Evolutionary conservation across 176 grass and related monocot species (phyloP).

Genomic region (Ananas comosus): DNA sequence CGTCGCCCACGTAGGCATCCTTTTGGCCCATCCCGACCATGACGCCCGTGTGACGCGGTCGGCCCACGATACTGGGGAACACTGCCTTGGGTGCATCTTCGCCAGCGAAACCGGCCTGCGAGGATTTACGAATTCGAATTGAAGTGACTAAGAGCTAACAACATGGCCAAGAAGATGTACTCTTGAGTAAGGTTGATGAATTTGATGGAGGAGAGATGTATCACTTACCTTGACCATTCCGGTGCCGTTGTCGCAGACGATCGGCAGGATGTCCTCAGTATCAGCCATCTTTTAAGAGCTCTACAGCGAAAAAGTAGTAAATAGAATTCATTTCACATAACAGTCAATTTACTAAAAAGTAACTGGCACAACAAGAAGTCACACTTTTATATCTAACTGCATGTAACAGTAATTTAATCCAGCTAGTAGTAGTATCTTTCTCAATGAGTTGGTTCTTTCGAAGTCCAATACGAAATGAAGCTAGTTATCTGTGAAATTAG

Average conservation of each 20-base stretch:
- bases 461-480: too few species aligned
- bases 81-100: conserved; percentile 85
- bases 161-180: too few species aligned
- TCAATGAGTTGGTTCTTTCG: too few species aligned
- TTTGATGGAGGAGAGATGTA: too few species aligned
- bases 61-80: conserved; percentile 82
- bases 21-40: conserved; percentile 97
- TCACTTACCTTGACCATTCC: conserved; percentile 81
- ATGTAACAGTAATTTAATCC: too few species aligned
- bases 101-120: conserved; percentile 84
- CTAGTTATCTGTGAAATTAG: too few species aligned
- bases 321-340: background rate
- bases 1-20: conserved; percentile 82
- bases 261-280: conserved; percentile 57
- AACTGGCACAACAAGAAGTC: too few species aligned
- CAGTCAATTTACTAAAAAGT: background rate
- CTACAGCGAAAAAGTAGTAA: conserved; percentile 13
- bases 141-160: background rate
- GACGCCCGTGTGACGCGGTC: conserved; percentile 80
- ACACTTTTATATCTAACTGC: too few species aligned
- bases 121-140: background rate
- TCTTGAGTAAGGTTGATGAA: too few species aligned
- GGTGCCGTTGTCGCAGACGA: conserved; percentile 88
- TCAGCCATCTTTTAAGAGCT: conserved; percentile 52
- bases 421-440: too few species aligned